Percentiles rank a stretch among this genome's conserved stretches.
Evolutionary conservation across 1,284 basidiomycete genomes (phyloP).

Genomic region (Testicularia cyperi): DNA sequence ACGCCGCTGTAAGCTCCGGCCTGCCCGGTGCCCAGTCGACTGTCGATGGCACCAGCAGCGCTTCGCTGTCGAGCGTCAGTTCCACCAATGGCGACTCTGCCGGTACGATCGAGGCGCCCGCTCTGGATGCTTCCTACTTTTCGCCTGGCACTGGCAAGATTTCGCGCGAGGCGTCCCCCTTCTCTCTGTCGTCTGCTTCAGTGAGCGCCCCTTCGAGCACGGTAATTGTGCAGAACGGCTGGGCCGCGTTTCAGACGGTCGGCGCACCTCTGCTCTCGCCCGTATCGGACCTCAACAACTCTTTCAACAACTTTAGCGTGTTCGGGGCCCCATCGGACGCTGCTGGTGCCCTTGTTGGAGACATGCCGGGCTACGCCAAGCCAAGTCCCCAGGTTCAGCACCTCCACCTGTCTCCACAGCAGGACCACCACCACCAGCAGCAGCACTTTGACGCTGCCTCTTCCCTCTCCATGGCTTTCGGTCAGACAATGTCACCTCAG

Average conservation of each 20-base stretch:
- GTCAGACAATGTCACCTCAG: too few relatives aligned
- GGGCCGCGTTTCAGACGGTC: constrained; percentile 3
- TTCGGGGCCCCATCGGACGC: too few relatives aligned
- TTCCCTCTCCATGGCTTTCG: too few relatives aligned
- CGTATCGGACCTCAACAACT: constrained; percentile 16
- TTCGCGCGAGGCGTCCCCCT: constrained; percentile 10
- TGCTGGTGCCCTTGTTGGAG: too few relatives aligned
- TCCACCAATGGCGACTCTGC: constrained; percentile 17
- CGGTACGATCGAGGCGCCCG: constrained; percentile 3
- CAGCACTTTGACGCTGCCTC: too few relatives aligned
- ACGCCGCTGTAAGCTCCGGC: background rate
- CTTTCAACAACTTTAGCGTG: constrained; percentile 12
- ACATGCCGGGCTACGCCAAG: too few relatives aligned
- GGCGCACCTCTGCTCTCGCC: constrained; percentile 13
- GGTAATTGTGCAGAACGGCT: constrained; percentile 6
- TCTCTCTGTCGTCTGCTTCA: constrained; percentile 9
- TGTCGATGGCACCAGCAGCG: constrained; percentile 5
- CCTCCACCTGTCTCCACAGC: too few relatives aligned
- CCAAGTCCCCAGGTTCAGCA: too few relatives aligned
- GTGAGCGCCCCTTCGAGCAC: constrained; percentile 8
- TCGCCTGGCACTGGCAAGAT: constrained; percentile 1
- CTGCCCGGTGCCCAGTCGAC: constrained; percentile 4
- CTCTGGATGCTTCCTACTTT: constrained; percentile 16
- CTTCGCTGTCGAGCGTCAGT: constrained; percentile 23
- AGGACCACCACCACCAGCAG: too few relatives aligned